Evolutionary conservation across 1,284 basidiomycete species (phyloP).

Genomic region (Puccinia sorghi): DNA sequence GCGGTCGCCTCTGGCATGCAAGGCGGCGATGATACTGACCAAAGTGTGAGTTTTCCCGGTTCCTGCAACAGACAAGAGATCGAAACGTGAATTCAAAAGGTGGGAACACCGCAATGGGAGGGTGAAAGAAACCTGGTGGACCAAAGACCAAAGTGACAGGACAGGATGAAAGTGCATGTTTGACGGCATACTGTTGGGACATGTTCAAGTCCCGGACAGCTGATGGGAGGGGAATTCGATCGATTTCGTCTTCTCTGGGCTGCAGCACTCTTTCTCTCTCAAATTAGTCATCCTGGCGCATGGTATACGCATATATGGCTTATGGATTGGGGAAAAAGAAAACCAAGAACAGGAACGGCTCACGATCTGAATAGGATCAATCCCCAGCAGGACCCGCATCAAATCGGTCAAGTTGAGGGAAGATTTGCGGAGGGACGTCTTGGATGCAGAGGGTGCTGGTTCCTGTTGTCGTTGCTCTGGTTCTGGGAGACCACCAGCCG

Average conservation of each 20-base stretch:
- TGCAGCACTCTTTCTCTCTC: neutral
- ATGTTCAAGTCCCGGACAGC: constrained; percentile 18
- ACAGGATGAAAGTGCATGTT: constrained; percentile 40
- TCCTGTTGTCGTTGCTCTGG: neutral
- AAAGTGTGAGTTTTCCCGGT: constrained; percentile 48
- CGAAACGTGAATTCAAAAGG: too few relatives aligned
- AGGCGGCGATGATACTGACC: constrained; percentile 41
- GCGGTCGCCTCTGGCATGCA: constrained; percentile 59
- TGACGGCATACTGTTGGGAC: constrained; percentile 41
- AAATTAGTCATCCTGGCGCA: too few relatives aligned
- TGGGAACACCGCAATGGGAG: neutral
- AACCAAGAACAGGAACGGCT: neutral
- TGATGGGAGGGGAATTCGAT: constrained; percentile 12
- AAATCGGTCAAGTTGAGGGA: constrained; percentile 18
- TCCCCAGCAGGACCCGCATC: constrained; percentile 41
- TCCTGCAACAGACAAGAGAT: constrained; percentile 9
- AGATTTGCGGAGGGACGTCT: constrained; percentile 1
- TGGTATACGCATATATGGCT: too few relatives aligned
- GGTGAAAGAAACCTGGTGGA: constrained; percentile 38
- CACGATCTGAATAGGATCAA: constrained; percentile 24
- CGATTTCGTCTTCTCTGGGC: constrained; percentile 4
- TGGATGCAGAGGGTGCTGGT: neutral
- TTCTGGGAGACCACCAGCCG: neutral
- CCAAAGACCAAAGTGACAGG: constrained; percentile 48
- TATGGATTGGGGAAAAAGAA: too few relatives aligned